Percentiles rank a stretch among this genome's conserved stretches.
These are phyloP conservation scores for Rhizophagus clarus DNA, from an alignment of 192 early-diverging fungal species.

Conservation along the genomic window DNA sequence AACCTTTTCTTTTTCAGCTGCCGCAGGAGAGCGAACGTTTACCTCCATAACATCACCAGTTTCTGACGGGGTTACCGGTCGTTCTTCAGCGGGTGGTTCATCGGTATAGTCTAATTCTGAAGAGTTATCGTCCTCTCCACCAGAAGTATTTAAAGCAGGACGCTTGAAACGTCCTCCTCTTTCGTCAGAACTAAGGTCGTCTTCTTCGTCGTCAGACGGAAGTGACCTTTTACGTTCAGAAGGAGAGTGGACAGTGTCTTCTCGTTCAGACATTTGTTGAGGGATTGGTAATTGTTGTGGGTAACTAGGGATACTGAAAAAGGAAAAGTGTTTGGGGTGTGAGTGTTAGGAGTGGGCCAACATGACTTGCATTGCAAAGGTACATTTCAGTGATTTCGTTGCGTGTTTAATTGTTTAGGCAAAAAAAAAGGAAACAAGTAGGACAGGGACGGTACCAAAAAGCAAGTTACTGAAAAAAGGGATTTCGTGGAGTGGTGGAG, in stretches of 20 bases:
- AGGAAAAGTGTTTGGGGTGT: slow-evolving; percentile 32
- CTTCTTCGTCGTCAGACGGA: slow-evolving; percentile 45
- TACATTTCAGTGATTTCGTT: slow-evolving; percentile 10
- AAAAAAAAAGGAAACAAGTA: slow-evolving; percentile 29
- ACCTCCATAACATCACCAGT: slow-evolving; percentile 22
- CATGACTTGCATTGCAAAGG: slow-evolving; percentile 22
- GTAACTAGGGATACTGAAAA: slow-evolving; percentile 25
- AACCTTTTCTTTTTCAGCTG: slow-evolving; percentile 18
- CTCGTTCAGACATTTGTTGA: slow-evolving; percentile 34
- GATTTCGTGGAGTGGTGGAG: slow-evolving; percentile 17
- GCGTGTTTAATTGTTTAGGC: slow-evolving; percentile 14
- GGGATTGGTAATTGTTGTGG: background rate
- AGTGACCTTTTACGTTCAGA: slow-evolving; percentile 47
- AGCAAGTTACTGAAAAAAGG: slow-evolving; percentile 29
- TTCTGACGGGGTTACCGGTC: slow-evolving; percentile 14
- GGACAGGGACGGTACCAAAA: slow-evolving; percentile 33
- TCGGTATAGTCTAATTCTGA: slow-evolving; percentile 11
- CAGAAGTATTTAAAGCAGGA: slow-evolving; percentile 47
- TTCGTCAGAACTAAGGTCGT: slow-evolving; percentile 44
- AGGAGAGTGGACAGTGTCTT: slow-evolving; percentile 35
- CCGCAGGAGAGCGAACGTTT: slow-evolving; percentile 17
- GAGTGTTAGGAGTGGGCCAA: slow-evolving; percentile 29
- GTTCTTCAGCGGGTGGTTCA: slow-evolving; percentile 12
- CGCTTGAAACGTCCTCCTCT: slow-evolving; percentile 47
- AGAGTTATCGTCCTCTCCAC: slow-evolving; percentile 24